Conservation (phyloP, 208 protist species). For the Leishmania mexicana region DNA sequence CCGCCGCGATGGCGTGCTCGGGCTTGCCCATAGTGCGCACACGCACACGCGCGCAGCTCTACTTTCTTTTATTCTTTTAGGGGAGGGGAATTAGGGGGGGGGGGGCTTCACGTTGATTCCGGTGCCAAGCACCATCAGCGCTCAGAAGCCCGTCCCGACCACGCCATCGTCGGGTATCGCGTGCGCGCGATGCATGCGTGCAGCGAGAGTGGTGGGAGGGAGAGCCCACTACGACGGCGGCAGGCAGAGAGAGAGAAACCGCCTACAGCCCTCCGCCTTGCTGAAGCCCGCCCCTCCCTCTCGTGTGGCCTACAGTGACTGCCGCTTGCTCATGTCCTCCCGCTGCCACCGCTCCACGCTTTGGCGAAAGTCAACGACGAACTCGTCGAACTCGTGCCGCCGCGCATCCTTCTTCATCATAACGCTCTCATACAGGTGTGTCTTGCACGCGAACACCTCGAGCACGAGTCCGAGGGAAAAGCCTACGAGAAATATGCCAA, state of each 20-base stretch:
- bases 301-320: not conserved
- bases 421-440: constrained; percentile 78
- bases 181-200: too few relatives aligned
- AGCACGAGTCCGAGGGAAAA: constrained; percentile 63
- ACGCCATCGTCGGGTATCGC: too few relatives aligned
- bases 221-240: too few relatives aligned
- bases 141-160: too few relatives aligned
- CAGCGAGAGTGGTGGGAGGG: too few relatives aligned
- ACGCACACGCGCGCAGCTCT: too few relatives aligned
- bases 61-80: too few relatives aligned
- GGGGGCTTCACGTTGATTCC: too few relatives aligned
- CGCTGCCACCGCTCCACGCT: constrained; percentile 77
- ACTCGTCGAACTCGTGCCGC: constrained; percentile 83
- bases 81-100: too few relatives aligned
- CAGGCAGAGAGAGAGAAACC: not conserved
- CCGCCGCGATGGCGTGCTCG: too few relatives aligned
- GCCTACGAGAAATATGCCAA: constrained; percentile 57
- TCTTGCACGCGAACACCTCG: constrained; percentile 83
- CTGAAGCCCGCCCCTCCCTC: not conserved
- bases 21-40: too few relatives aligned
- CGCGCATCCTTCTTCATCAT: constrained; percentile 81
- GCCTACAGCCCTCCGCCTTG: not conserved
- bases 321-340: constrained; percentile 56
- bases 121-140: too few relatives aligned
- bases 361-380: constrained; percentile 74